Evolutionary conservation across 495 filamentous ascomycete species (phyloP), one percentile per base, ranked within the genome.

Genomic region (Aspergillus kassunensis): DNA sequence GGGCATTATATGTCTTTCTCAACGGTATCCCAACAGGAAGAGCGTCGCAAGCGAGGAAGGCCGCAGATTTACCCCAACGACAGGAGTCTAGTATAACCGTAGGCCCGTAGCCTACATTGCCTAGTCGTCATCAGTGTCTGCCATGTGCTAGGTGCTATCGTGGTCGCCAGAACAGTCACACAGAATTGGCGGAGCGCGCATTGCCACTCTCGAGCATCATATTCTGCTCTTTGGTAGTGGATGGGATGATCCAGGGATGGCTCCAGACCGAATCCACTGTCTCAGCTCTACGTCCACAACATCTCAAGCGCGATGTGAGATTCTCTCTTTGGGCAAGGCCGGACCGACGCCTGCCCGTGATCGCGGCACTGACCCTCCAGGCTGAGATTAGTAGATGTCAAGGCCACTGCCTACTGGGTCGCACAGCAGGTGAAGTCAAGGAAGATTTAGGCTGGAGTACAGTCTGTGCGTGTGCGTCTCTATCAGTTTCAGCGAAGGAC

Each of bases 341-440:
- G 27, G 27, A 31, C 11, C 7, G 42, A 11, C 15, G 24, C 21
- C 27, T 10, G 27, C 6, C 42, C 25, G 42, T 45, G 42, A 20
- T 20, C 19, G 36, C 16, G 36, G 16, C 2, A 20, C 19, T 12
- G 2, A 6, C 42, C 24, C 9, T 13, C 15, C 20, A n/a, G 16
- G 42, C 42, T 27, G 42, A 45, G 42, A 33, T 25, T 25, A 33
- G 42, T 18, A 27, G 20, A 45, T 20, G 1, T 45, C 25, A 24
- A 15, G 24, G 41, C 25, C n/a, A 18, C 15, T 35, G 30, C 24
- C 7, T 4, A 11, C 44, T 34, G 44, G 30, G 44, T 46, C 30
- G 44, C 30, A 46, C 44, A 19, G 13, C 44, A 46, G 44, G 30
- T 21, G 16, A 46, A 46, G 35, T 24, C 44, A 34, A 46, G 29